Percentiles rank a stretch among this genome's conserved stretches.
phyloP scores from a whole-genome alignment of 768 basidiomycete species.

The Mycena galericulata region DNA sequence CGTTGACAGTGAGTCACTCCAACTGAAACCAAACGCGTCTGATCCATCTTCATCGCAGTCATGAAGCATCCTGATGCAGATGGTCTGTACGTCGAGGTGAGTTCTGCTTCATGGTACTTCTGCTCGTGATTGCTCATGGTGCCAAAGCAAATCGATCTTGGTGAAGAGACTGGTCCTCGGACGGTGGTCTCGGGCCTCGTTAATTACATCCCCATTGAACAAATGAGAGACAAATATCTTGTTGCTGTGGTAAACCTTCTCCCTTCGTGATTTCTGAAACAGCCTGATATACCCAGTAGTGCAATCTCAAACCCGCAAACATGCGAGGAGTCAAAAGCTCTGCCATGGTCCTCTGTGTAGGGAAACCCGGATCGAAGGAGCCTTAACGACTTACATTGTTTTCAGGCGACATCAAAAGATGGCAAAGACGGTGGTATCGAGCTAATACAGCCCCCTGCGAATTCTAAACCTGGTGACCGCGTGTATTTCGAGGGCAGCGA shows the following conservation, averaged over 20 bases:
- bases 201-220: constrained; percentile 94
- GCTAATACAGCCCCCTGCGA: constrained; percentile 88
- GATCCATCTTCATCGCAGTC: constrained; percentile 61
- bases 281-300: constrained; percentile 54
- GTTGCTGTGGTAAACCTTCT: constrained; percentile 77
- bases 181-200: constrained; percentile 98
- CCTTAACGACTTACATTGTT: constrained; percentile 10
- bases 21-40: no score
- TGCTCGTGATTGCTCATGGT: constrained; percentile 26
- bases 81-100: constrained; percentile 93
- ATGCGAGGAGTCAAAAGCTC: constrained; percentile 99
- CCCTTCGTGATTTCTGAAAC: neutral
- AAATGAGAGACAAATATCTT: constrained; percentile 87
- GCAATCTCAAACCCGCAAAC: constrained; percentile 93
- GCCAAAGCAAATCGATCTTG: constrained; percentile 91
- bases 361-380: constrained; percentile 37
- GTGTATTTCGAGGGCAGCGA: constrained; percentile 95
- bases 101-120: constrained; percentile 24
- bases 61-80: constrained; percentile 98
- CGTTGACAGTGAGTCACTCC: constrained; percentile 86
- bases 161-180: constrained; percentile 93
- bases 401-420: constrained; percentile 89
- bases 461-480: constrained; percentile 90
- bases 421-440: constrained; percentile 93
- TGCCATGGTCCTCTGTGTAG: constrained; percentile 95